phyloP scores from a whole-genome alignment of 192 early-diverging fungal species.

The Bifiguratus adelaidae region DNA sequence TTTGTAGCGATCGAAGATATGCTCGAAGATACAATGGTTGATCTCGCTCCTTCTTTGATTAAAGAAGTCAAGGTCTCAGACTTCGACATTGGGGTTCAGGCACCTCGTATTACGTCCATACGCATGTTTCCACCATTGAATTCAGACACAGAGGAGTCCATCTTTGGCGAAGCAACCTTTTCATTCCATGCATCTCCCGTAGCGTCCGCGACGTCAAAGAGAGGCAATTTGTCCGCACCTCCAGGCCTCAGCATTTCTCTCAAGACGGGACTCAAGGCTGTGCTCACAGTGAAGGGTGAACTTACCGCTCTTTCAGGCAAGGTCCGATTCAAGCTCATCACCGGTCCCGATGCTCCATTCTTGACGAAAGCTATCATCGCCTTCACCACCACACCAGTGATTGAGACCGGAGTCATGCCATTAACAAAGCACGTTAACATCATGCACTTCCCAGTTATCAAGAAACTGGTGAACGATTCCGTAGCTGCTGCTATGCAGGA shows the following conservation, averaged over 20 bases:
- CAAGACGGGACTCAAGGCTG: constrained; percentile 6
- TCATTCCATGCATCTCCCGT: constrained; percentile 10
- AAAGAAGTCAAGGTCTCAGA: constrained; percentile 16
- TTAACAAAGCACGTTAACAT: constrained; percentile 15
- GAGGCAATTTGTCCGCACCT: not conserved
- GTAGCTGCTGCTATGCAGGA: constrained; percentile 7
- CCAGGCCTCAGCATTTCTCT: constrained; percentile 11
- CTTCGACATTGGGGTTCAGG: constrained; percentile 18
- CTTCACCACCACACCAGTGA: constrained; percentile 9
- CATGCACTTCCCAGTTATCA: constrained; percentile 14
- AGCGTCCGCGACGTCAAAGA: constrained; percentile 1
- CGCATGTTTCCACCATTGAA: constrained; percentile 10
- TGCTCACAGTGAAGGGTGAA: constrained; percentile 10
- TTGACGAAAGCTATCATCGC: constrained; percentile 9
- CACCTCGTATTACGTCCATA: constrained; percentile 12
- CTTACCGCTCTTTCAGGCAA: constrained; percentile 11
- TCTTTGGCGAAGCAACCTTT: constrained; percentile 17
- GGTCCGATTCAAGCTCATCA: constrained; percentile 14
- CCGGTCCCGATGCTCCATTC: constrained; percentile 14
- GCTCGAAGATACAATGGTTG: constrained; percentile 9
- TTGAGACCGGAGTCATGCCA: constrained; percentile 17
- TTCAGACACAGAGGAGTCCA: constrained; percentile 12
- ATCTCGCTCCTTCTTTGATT: constrained; percentile 2
- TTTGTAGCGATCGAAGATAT: constrained; percentile 13
- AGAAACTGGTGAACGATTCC: constrained; percentile 9